phyloP scores from a whole-genome alignment of 176 grass and related monocot species.

The Oryza australiensis region DNA sequence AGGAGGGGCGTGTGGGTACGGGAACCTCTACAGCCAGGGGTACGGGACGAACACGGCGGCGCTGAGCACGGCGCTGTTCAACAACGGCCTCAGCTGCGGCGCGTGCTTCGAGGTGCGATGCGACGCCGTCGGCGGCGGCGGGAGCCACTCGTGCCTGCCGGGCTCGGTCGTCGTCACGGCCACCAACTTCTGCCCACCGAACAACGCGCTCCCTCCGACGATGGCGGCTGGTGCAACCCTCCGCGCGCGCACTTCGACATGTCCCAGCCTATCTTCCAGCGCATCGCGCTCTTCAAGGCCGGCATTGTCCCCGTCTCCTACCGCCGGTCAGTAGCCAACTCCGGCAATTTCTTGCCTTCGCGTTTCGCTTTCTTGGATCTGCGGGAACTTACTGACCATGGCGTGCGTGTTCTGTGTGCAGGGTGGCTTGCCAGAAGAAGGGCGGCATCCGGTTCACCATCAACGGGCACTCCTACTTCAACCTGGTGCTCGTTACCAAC shows the following conservation, averaged over 20 bases:
- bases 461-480: constrained; percentile 95
- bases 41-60: constrained; percentile 92
- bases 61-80: constrained; percentile 91
- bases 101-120: constrained; percentile 82
- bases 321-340: constrained; percentile 40
- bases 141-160: constrained; percentile 56
- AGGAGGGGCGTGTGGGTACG: constrained; percentile 92
- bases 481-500: constrained; percentile 82
- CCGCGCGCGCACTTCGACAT: constrained; percentile 84
- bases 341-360: too few relatives aligned
- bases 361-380: not conserved
- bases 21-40: constrained; percentile 91
- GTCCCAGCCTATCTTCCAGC: constrained; percentile 81
- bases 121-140: constrained; percentile 40
- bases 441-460: constrained; percentile 84
- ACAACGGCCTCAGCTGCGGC: constrained; percentile 83
- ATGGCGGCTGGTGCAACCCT: constrained; percentile 94
- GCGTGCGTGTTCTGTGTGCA: not conserved
- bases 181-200: constrained; percentile 95
- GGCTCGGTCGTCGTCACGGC: constrained; percentile 79
- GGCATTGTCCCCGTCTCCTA: constrained; percentile 88
- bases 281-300: constrained; percentile 76
- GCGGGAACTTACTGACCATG: not conserved
- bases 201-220: constrained; percentile 66
- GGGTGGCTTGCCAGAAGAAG: constrained; percentile 79